Percentiles rank a stretch among this genome's conserved stretches.
These are phyloP conservation scores for Xylaria intraflava DNA, from an alignment of 495 filamentous ascomycete genomes.

Conservation along the genomic window DNA sequence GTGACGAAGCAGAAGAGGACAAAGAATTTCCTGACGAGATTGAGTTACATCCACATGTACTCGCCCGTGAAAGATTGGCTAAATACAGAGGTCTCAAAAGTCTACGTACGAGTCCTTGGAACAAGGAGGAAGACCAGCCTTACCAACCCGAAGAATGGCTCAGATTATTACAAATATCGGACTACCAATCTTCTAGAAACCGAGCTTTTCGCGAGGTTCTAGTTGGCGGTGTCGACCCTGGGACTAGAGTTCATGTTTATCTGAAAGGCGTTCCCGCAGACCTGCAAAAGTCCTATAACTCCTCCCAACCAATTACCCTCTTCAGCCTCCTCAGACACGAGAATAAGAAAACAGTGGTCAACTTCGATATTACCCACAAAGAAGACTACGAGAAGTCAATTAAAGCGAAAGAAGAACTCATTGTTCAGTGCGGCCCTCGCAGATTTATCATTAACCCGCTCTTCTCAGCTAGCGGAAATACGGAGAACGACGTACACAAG, in stretches of 20 bases:
- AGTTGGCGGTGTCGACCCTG: constrained; percentile 75
- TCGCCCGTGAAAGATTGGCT: constrained; percentile 75
- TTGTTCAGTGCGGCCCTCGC: constrained; percentile 82
- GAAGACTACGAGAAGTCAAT: constrained; percentile 65
- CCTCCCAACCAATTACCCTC: constrained; percentile 56
- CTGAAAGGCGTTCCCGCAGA: constrained; percentile 63
- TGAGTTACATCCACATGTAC: constrained; percentile 80
- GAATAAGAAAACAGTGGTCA: constrained; percentile 82
- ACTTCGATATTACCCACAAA: constrained; percentile 76
- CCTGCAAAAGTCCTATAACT: constrained; percentile 47
- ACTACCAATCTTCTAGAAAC: constrained; percentile 77
- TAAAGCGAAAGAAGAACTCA: constrained; percentile 81
- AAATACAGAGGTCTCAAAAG: constrained; percentile 88
- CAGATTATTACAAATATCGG: constrained; percentile 69
- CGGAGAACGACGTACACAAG: constrained; percentile 93
- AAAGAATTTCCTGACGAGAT: constrained; percentile 96
- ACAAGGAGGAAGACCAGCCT: constrained; percentile 75
- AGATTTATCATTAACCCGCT: constrained; percentile 82
- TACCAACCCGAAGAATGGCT: constrained; percentile 87
- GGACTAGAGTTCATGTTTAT: constrained; percentile 73
- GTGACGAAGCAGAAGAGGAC: constrained; percentile 76
- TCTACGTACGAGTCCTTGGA: constrained; percentile 77
- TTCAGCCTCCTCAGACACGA: constrained; percentile 89
- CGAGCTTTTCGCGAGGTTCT: constrained; percentile 70
- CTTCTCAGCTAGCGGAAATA: constrained; percentile 76